Evolutionary conservation across 2,329 filamentous ascomycete species (phyloP).

Genomic region (Colletotrichum tamarilloi): DNA sequence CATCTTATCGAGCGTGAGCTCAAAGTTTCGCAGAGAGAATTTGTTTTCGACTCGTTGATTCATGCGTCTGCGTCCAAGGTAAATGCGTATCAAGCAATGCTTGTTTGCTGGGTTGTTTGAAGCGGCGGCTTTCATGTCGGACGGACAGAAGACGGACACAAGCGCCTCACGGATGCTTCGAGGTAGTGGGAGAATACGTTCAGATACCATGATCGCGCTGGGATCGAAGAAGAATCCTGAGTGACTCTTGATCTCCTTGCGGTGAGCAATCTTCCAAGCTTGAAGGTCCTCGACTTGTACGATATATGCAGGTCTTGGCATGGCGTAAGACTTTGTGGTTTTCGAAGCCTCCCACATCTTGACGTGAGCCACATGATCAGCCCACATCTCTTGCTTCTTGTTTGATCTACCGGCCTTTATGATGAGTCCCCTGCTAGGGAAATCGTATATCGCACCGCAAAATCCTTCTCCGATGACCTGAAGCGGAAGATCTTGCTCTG

Average conservation of each 20-base stretch:
- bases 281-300: background rate
- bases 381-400: background rate
- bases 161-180: slow-evolving; percentile 35
- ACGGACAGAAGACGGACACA: slow-evolving; percentile 38
- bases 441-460: background rate
- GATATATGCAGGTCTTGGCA: background rate
- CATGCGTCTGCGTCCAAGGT: background rate
- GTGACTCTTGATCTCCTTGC: background rate
- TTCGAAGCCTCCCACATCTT: background rate
- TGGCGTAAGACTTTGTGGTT: background rate
- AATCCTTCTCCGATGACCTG: background rate
- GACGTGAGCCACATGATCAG: background rate
- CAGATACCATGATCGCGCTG: slow-evolving; percentile 15
- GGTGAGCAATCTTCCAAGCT: background rate
- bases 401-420: background rate
- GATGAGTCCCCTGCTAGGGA: background rate
- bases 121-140: background rate
- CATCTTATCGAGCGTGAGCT: no score
- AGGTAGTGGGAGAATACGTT: slow-evolving; percentile 42
- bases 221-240: background rate
- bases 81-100: background rate
- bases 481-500: background rate
- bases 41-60: background rate
- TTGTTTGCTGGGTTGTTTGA: background rate
- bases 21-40: background rate